Evolutionary conservation across 1,139 yeast genomes (phyloP).

Genomic region (Pichia sp.): DNA sequence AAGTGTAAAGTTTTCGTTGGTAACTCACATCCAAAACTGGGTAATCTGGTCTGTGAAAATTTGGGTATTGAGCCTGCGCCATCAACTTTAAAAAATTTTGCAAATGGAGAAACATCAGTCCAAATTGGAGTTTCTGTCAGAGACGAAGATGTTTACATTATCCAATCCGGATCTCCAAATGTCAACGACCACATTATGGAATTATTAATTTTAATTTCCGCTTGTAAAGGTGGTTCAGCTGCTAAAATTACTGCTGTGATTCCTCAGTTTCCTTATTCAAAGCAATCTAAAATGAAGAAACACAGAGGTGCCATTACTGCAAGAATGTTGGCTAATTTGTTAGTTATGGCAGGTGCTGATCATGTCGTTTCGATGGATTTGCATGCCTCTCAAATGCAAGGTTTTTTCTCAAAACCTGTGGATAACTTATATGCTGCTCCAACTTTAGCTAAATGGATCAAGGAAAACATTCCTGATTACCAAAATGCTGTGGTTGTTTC

Average conservation of each 20-base stretch:
- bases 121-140: constrained; percentile 92
- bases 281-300: constrained; percentile 96
- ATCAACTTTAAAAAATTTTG: constrained; percentile 80
- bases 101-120: constrained; percentile 96
- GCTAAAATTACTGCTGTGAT: constrained; percentile 94
- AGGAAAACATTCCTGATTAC: constrained; percentile 81
- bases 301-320: constrained; percentile 99
- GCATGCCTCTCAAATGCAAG: constrained; percentile 99
- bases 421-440: constrained; percentile 97
- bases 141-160: constrained; percentile 94
- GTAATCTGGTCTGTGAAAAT: constrained; percentile 79
- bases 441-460: constrained; percentile 92
- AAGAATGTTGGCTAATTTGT: constrained; percentile 92
- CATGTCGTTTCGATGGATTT: constrained; percentile 97
- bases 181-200: constrained; percentile 98
- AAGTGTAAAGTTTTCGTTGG: constrained; percentile 97
- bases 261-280: constrained; percentile 96
- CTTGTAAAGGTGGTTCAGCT: constrained; percentile 97
- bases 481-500: constrained; percentile 83
- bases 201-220: constrained; percentile 81
- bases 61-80: constrained; percentile 96
- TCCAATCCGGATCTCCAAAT: constrained; percentile 84
- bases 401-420: constrained; percentile 94
- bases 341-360: constrained; percentile 98
- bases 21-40: constrained; percentile 91